phyloP scores from a whole-genome alignment of 2,329 filamentous ascomycete genomes.

The Aspergillus sp. region DNA sequence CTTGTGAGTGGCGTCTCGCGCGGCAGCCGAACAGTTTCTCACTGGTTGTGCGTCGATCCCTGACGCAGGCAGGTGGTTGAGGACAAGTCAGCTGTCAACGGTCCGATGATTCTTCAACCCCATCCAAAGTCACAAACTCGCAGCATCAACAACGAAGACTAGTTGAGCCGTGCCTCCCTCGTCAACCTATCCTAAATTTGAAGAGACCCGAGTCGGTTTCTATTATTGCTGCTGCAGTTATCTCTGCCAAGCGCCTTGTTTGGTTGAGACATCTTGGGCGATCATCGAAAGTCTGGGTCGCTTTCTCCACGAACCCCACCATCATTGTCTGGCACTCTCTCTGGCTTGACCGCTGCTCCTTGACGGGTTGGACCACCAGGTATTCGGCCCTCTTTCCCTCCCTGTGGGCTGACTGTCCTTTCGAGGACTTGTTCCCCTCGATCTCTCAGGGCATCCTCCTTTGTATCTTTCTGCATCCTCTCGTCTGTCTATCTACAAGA shows the following conservation, averaged over 20 bases:
- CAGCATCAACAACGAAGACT: neutral
- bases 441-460: neutral
- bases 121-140: neutral
- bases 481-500: neutral
- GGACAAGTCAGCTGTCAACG: constrained; percentile 8
- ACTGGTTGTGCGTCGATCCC: constrained; percentile 10
- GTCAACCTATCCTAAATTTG: neutral
- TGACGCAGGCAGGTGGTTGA: constrained; percentile 10
- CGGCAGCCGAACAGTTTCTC: neutral
- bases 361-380: constrained; percentile 4
- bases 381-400: neutral
- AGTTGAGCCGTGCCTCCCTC: neutral
- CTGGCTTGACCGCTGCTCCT: constrained; percentile 11
- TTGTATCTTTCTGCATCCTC: neutral
- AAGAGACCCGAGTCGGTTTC: neutral
- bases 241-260: neutral
- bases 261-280: neutral
- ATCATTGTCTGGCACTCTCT: constrained; percentile 5
- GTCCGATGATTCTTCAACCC: constrained; percentile 6
- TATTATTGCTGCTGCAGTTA: neutral
- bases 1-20: constrained; percentile 3
- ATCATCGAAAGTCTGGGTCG: constrained; percentile 8
- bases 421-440: constrained; percentile 5
- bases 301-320: constrained; percentile 14
- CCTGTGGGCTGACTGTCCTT: constrained; percentile 8